Evolutionary conservation across 1,284 basidiomycete genomes (phyloP), one percentile per base, ranked within the genome.

Genomic region (Cutaneotrichosporon daszewskae): DNA sequence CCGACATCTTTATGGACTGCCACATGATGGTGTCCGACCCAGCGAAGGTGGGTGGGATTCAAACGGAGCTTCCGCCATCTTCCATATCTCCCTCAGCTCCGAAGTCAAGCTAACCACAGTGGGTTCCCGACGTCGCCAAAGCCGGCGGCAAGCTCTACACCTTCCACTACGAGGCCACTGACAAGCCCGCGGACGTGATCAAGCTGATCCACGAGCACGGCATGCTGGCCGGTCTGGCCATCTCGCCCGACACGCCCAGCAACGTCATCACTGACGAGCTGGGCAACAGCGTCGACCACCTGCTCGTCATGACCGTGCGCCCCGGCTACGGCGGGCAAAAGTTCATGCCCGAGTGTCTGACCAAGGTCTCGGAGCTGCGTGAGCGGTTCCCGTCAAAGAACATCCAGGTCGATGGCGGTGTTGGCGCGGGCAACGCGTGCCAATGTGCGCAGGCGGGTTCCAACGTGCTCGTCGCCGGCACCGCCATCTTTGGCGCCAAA

Each of bases 1-100:
- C 92, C 5, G 85, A 83, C 45, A 94, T 96, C 57, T 98, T 92
- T 74, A 98, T 99, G 94, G 95, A 99, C 72, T 97, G 92, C 73
- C 95, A 99, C 74, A 98, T 98, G 95, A 99, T 99, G 95, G 95
- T 99, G 14, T 73, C 91, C 0, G 77, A 97, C 51, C 95, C 95
- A 3, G 85, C 86, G 59, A 83, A 85, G 77, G 91, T 87, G 59
- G 25, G 72, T 56, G 8, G 12, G 12, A 5, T 25, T 16, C 26
- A n/a, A n/a, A n/a, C n/a, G n/a, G n/a, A n/a, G n/a, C n/a, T n/a
- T n/a, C n/a, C n/a, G n/a, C n/a, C 26, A n/a, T 28, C n/a, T 11
- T n/a, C n/a, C n/a, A n/a, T n/a, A n/a, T n/a, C n/a, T n/a, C n/a
- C n/a, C n/a, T n/a, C n/a, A n/a, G n/a, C n/a, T n/a, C n/a, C n/a